Conservation (phyloP, 2,329 filamentous ascomycete species). For the Aspergillus sclerotialis region DNA sequence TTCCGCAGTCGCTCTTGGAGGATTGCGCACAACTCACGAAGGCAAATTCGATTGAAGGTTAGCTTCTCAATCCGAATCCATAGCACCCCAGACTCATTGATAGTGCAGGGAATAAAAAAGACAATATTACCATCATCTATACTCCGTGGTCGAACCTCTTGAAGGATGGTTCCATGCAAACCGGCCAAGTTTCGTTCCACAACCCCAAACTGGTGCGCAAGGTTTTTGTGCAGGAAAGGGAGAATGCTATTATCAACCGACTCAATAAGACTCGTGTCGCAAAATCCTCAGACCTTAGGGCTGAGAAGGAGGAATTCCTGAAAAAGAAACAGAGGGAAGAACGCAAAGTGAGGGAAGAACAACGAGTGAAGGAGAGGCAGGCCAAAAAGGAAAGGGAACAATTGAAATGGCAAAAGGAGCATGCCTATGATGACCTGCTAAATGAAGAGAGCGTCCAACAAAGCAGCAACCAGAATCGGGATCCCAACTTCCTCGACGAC, state of each 20-base stretch:
- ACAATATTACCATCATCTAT: conserved; percentile 94
- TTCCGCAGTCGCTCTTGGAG: conserved; percentile 65
- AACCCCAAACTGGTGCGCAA: conserved; percentile 76
- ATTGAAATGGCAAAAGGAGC: conserved; percentile 92
- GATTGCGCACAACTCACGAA: conserved; percentile 98
- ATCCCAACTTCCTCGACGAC: conserved; percentile 70
- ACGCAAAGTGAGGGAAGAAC: conserved; percentile 33
- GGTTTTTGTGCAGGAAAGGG: conserved; percentile 69
- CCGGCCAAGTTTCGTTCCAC: conserved; percentile 91
- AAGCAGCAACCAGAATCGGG: conserved; percentile 79
- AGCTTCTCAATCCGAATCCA: conserved; percentile 8
- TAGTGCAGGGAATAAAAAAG: conserved; percentile 83
- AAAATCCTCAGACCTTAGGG: conserved; percentile 72
- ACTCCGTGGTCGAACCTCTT: conserved; percentile 95
- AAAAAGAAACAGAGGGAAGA: conserved; percentile 67
- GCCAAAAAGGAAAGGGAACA: conserved; percentile 69
- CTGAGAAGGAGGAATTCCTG: conserved; percentile 72
- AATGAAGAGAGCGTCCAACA: conserved; percentile 70
- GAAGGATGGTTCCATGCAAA: conserved; percentile 93
- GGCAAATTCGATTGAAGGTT: conserved; percentile 95
- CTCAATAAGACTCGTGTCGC: conserved; percentile 95
- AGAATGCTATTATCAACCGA: conserved; percentile 92
- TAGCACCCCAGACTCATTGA: conserved; percentile 9
- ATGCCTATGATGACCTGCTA: conserved; percentile 92
- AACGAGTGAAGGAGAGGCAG: conserved; percentile 33